Base-by-base conservation (phyloP, 176 grass and related monocot genomes). In the Phoenix roebelenii region DNA sequence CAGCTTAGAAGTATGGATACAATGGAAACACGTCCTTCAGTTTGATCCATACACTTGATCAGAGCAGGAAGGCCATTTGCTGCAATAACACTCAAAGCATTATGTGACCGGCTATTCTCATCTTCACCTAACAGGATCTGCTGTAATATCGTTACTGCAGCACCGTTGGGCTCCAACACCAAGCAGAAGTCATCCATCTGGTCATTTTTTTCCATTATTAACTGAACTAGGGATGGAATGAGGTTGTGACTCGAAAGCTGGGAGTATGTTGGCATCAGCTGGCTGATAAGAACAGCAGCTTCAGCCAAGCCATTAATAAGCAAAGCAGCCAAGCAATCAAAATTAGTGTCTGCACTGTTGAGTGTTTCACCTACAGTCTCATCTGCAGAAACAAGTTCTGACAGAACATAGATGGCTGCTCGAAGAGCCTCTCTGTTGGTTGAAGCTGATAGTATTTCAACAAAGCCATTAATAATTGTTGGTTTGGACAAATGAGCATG, bases 261-360 rank as follows among this genome's bases (percentile, higher is more conserved):
- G 22, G 54, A 55, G 19, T 55, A 55, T 22, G 54, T 23, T 55
- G 54, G 54, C 19, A 6, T 55, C 54, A 55, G 22, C 5, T 10
- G 54, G 54, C 22, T 23, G 12, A 55, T 55, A 5, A 55, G 54
- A 55, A 55, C 22, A 22, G 54, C 54, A 23, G 54, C 54, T 22
- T 55, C 54, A 55, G 54, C 18, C 18, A 55, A 23, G 18, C 54
- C 54, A 55, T 55, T 22, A 55, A 55, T 55, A 55, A 55, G 54
- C 6, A 55, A 55, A 23, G 5, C 18, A 20, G 54, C 18, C 18
- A 55, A 22, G 54, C 54, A 55, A 55, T 19, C 54, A 55, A 55
- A 55, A 23, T 12, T 55, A 20, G 54, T 20, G 12, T 12, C 18
- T 22, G 7, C 18, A 12, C 54, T 55, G 22, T 10, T 18, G 54